These are phyloP conservation scores for Metschnikowia reukaufii DNA, from an alignment of 805 yeast species.

Conservation along the genomic window DNA sequence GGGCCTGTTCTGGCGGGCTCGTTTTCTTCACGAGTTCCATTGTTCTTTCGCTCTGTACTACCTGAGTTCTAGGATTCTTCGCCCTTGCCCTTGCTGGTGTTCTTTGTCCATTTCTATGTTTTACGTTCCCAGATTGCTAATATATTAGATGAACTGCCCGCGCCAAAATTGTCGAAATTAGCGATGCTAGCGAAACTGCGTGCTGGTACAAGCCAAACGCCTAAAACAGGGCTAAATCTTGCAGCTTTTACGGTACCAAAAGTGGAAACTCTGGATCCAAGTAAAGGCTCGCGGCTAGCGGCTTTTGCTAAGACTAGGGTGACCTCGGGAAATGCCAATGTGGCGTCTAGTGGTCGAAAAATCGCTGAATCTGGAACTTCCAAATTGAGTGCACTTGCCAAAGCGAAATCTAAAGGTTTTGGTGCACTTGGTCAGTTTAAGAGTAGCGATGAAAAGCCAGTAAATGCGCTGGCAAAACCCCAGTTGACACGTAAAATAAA, in stretches of 20 bases:
- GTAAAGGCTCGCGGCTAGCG: constrained; percentile 5
- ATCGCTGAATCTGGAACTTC: neutral
- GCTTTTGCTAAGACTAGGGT: constrained; percentile 5
- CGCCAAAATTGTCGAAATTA: constrained; percentile 19
- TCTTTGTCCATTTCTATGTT: neutral
- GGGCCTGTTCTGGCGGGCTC: too few relatives aligned
- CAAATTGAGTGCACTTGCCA: constrained; percentile 5
- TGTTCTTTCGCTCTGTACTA: constrained; percentile 6
- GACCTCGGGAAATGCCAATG: neutral
- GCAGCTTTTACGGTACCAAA: neutral
- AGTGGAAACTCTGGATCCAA: neutral
- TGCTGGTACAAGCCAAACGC: constrained; percentile 1
- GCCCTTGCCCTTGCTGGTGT: neutral
- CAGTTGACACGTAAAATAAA: constrained; percentile 4
- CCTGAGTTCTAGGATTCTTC: constrained; percentile 7
- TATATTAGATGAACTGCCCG: constrained; percentile 15
- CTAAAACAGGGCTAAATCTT: neutral
- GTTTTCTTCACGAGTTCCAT: too few relatives aligned
- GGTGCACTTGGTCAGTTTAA: constrained; percentile 3
- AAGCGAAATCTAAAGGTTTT: neutral
- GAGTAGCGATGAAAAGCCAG: neutral
- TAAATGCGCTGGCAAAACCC: neutral
- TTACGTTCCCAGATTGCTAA: constrained; percentile 20
- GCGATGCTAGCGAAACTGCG: constrained; percentile 20
- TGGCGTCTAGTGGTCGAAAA: too few relatives aligned